Conservation (phyloP, 2,329 filamentous ascomycete genomes). For the Penicillium concentricum region DNA sequence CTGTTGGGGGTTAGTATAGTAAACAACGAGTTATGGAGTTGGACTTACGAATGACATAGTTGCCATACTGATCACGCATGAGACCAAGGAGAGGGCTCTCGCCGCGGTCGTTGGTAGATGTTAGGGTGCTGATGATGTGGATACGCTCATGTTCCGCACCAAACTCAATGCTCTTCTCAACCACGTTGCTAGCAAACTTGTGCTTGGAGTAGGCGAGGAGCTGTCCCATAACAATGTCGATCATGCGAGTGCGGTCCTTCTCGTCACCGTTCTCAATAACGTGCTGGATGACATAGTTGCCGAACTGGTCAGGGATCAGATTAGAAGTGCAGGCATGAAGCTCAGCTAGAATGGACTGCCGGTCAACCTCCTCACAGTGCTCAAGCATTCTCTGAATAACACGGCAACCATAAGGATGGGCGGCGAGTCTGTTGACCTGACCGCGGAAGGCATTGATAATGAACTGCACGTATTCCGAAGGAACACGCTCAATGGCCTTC, state of each 20-base stretch:
- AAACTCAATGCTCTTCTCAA: conserved; percentile 82
- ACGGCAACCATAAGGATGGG: conserved; percentile 83
- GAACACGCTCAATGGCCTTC: conserved; percentile 81
- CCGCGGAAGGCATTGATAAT: conserved; percentile 78
- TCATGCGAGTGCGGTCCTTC: conserved; percentile 70
- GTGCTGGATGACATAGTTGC: conserved; percentile 95
- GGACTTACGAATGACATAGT: conserved; percentile 91
- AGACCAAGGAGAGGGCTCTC: conserved; percentile 69
- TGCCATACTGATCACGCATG: conserved; percentile 89
- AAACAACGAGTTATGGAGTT: background rate
- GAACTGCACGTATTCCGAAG: conserved; percentile 75
- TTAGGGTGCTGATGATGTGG: conserved; percentile 65
- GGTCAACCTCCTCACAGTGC: conserved; percentile 70
- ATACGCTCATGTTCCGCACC: conserved; percentile 68
- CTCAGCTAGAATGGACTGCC: conserved; percentile 71
- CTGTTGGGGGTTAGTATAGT: conserved; percentile 48
- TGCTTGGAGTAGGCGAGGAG: conserved; percentile 80
- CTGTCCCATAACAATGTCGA: conserved; percentile 69
- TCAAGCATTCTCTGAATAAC: conserved; percentile 93
- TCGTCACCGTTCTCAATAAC: conserved; percentile 76
- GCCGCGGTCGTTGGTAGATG: conserved; percentile 60
- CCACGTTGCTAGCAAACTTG: conserved; percentile 96
- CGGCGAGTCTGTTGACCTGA: conserved; percentile 70
- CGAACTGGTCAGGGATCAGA: conserved; percentile 83
- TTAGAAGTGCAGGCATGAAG: conserved; percentile 69